phyloP scores from a whole-genome alignment of 2,329 filamentous ascomycete species.

The Beauveria sp. region DNA sequence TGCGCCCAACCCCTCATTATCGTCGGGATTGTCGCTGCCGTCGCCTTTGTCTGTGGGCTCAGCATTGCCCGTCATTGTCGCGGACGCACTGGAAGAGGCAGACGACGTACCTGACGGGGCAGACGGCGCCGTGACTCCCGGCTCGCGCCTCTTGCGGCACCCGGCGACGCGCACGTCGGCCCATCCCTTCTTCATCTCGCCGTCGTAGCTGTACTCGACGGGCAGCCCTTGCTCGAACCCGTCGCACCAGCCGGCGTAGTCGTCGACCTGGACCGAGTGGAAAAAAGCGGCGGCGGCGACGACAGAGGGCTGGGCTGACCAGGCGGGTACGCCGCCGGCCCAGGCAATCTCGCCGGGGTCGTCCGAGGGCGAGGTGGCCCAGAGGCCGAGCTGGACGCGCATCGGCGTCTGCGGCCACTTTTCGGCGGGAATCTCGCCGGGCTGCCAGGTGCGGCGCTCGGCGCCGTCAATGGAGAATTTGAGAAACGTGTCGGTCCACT shows the following conservation, averaged over 20 bases:
- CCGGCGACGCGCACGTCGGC: slow-evolving; percentile 22
- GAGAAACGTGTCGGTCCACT: slow-evolving; percentile 55
- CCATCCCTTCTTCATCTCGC: slow-evolving; percentile 20
- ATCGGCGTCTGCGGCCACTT: slow-evolving; percentile 63
- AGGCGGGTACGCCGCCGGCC: slow-evolving; percentile 50
- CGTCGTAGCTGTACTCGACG: slow-evolving; percentile 23
- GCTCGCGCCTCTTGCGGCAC: slow-evolving; percentile 17
- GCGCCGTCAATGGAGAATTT: slow-evolving; percentile 52
- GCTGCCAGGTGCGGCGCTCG: slow-evolving; percentile 23
- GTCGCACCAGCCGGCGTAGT: slow-evolving; percentile 23
- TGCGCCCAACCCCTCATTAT: not conserved
- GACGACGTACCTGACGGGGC: slow-evolving; percentile 4
- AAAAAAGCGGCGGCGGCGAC: slow-evolving; percentile 17
- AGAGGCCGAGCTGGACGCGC: slow-evolving; percentile 55
- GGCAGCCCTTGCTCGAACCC: slow-evolving; percentile 11
- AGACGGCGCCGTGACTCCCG: slow-evolving; percentile 7
- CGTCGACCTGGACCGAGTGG: slow-evolving; percentile 20
- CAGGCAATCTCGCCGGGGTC: slow-evolving; percentile 56
- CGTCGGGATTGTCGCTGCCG: not conserved
- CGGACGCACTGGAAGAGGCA: not conserved
- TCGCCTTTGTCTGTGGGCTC: slow-evolving; percentile 3
- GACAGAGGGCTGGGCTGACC: slow-evolving; percentile 17
- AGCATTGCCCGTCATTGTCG: not conserved
- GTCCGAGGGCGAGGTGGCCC: slow-evolving; percentile 41
- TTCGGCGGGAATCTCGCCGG: slow-evolving; percentile 39